Base-by-base conservation (phyloP, 768 basidiomycete species). In the Gloeostereum incarnatum region DNA sequence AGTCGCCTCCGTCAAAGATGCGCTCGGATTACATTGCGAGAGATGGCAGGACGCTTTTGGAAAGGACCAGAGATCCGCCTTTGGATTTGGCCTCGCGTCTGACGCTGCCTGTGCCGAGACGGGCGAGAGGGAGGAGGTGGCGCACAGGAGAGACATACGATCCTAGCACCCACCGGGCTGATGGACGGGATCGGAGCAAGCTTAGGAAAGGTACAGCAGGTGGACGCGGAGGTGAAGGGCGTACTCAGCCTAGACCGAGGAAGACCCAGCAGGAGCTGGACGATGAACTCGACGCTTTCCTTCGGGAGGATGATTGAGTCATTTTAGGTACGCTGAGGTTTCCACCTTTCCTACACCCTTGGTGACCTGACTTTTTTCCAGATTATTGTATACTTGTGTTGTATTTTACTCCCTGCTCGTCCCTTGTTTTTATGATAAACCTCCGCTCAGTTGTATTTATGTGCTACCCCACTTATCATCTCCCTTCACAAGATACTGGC, bases 201-300 rank as follows among this genome's bases (percentile, higher is more conserved):
- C 32, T 38, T 4, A 35, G 26, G 38, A 46, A 41, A 40, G 40
- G 40, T 27, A 34, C 22, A 26, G 45, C 43, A 18, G 36, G 14
- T 16, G 46, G 49, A 41, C 45, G 48, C 51, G 46, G 45, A 50
- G 58, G 48, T 50, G 61, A 54, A 45, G 53, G 54, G 20, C 47
- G 53, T 40, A 56, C 61, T 26, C 61, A 69, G 31, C 54, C 54
- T 42, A 52, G 57, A 43, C 63, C 68, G 8, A 67, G 55, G 41
- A 77, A 75, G 56, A 83, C 75, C 1, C 78, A 78, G 52, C 73
- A 82, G 57, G 84, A 90, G 48, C 63, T 91, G 25, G 87, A 91
- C 45, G 84, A 80, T 35, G 87, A 91, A 50, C 62, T 90, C 33
- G 87, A 90, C 22, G 79, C 81, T 11, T 89, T 89, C 57, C 55